Evolutionary conservation across 306 rosid genomes (phyloP), one percentile per base, ranked within the genome.

Genomic region (Quercus cerris): DNA sequence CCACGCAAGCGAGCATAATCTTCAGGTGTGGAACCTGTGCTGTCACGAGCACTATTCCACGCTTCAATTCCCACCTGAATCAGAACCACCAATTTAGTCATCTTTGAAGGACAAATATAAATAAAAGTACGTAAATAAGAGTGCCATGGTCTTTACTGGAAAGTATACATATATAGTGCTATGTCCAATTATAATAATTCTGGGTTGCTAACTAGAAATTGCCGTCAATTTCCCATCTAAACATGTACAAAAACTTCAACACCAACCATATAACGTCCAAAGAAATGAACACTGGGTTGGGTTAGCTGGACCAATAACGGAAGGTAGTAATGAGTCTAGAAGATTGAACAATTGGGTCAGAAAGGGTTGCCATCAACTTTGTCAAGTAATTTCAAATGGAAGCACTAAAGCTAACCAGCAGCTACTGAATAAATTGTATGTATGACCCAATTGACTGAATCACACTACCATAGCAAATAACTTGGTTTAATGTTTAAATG

Each of bases 41-140:
- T 79, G 83, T 94, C 98, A 51, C 84, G 85, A 8, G 93, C 89
- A 78, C 75, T 90, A 81, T 87, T 89, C 97, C 98, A 94, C 12
- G 96, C 98, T 86, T 92, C 92, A 68, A 92, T 82, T 88, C 98
- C 98, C 84, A 90, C 97, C 98, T 92, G 86, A 44, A 82, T 67
- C 59, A 77, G 69, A 59, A 56, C 44, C 12, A 56, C 20, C 73
- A 28, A 54, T 17, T 57, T 38, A 77, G n/a, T 63, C 76, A 56
- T 80, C 74, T 66, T 27, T 1, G 75, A 78, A 69, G 25, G 7
- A 46, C 3, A 38, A 44, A 17, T 71, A 38, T 15, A 31, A 33
- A 31, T 41, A 18, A 18, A 30, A 31, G 13, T 19, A 4, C 5
- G 0, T 5, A 44, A 9, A 4, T 5, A 22, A 71, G n/a, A 23